Evolutionary conservation across 1,284 basidiomycete genomes (phyloP), one percentile per base, ranked within the genome.

Genomic region (Moesziomyces globuligerus): DNA sequence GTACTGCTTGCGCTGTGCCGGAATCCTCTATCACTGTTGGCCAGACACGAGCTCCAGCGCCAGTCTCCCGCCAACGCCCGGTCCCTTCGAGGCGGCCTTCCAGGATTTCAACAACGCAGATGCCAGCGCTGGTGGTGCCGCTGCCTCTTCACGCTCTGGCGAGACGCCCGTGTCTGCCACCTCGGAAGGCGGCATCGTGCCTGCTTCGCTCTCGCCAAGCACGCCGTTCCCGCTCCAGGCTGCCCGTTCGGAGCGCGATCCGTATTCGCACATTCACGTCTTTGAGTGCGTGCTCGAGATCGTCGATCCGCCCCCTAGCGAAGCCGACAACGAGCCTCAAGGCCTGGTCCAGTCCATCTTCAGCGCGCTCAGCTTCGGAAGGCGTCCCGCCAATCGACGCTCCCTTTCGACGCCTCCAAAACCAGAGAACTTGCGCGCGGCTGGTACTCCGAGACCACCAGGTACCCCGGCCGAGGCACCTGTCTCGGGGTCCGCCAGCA

Each of bases 11-110:
- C 84, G 86, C 13, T 86, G 84, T 20, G 81, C 83, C 0, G 86
- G 86, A 1, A 85, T 87, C 51, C 74, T 87, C 24, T 87, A 86
- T 70, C 86, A 87, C 72, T 81, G 65, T 38, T 79, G 75, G 77
- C 75, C 75, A 20, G 77, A 79, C 45, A 58, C 67, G 8, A 64
- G 58, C 46, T 73, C 74, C 15, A 53, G 43, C 26, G 21, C 55
- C 15, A 66, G 58, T 26, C 25, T 59, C 17, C 67, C 67, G 4
- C 11, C 45, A 5, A 70, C 67, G n/a, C 67, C 67, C 1, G 60
- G 67, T 25, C 67, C 67, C 3, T 70, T 70, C 32, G 60, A 70
- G 5, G 60, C 52, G 0, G 60, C 67, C 1, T 70, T 70, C 29
- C 51, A 51, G 18, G 67, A 64, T 10, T 65, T 34, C 52, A 70